phyloP scores from a whole-genome alignment of 345 rosid genomes.

The Arabidopsis thaliana region TAIR10.1 NC_003071.7:9070001-9070500 shows the following conservation, averaged over 20 bases:
- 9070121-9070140: conserved; percentile 22
- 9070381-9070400: conserved; percentile 25
- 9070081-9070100: background rate
- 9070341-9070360: conserved; percentile 30
- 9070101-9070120: conserved; percentile 23
- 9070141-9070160: conserved; percentile 37
- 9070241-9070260: conserved; percentile 28
- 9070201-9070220: conserved; percentile 34
- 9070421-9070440: background rate
- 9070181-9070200: conserved; percentile 49
- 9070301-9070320: conserved; percentile 34
- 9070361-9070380: conserved; percentile 31
- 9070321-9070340: conserved; percentile 41
- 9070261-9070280: conserved; percentile 39
- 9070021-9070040: conserved; percentile 77
- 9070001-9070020: conserved; percentile 89
- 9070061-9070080: conserved; percentile 52
- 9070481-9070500: background rate
- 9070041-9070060: conserved; percentile 93
- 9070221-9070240: conserved; percentile 29
- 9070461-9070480: background rate
- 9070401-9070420: conserved; percentile 24
- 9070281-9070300: conserved; percentile 35
- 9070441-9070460: background rate
- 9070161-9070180: conserved; percentile 43